These are phyloP conservation scores for Penicillium sp. DNA, from an alignment of 2,329 filamentous ascomycete genomes.

Conservation along the genomic window DNA sequence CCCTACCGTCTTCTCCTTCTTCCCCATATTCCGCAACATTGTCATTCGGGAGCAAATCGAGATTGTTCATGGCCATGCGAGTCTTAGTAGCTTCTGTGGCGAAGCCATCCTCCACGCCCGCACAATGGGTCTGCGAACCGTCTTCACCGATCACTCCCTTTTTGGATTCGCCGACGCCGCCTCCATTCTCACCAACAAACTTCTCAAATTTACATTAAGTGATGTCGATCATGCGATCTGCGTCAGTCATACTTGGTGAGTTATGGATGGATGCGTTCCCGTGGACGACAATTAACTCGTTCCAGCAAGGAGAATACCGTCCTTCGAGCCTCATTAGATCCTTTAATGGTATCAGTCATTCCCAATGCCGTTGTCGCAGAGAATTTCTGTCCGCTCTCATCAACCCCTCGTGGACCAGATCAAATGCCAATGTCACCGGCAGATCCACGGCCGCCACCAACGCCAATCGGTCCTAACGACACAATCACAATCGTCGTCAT, in stretches of 20 bases:
- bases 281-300: neutral
- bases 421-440: constrained; percentile 21
- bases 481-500: constrained; percentile 96
- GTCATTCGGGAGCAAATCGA: constrained; percentile 91
- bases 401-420: constrained; percentile 43
- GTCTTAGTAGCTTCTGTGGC: constrained; percentile 87
- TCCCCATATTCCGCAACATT: constrained; percentile 96
- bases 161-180: constrained; percentile 96
- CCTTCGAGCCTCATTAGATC: constrained; percentile 87
- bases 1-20: constrained; percentile 97
- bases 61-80: constrained; percentile 97
- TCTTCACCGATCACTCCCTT: constrained; percentile 95
- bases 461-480: constrained; percentile 75
- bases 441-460: constrained; percentile 55
- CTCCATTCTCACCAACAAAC: constrained; percentile 94
- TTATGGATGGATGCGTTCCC: neutral
- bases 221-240: constrained; percentile 98
- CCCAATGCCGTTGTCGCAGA: constrained; percentile 96
- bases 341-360: constrained; percentile 95
- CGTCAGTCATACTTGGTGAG: constrained; percentile 93
- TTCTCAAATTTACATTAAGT: constrained; percentile 92
- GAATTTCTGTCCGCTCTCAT: constrained; percentile 77
- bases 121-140: constrained; percentile 93
- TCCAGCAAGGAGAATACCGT: constrained; percentile 95
- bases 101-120: constrained; percentile 92